phyloP scores from a whole-genome alignment of 495 filamentous ascomycete species.

The Penicillium pulvis region DNA sequence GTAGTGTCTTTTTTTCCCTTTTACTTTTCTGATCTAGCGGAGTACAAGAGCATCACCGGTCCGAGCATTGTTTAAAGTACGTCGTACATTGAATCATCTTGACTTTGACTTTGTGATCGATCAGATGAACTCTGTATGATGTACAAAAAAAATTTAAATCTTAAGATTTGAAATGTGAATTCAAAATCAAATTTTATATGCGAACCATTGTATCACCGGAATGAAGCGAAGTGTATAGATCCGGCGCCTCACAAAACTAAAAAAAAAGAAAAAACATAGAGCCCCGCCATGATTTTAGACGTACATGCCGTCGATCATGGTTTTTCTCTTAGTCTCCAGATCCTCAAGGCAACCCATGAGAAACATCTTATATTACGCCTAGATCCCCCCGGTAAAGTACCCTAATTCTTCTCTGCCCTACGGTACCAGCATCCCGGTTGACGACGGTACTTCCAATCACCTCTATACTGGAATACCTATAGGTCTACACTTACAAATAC shows the following conservation, averaged over 20 bases:
- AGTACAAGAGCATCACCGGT: conserved; percentile 5
- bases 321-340: conserved; percentile 5
- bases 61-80: neutral
- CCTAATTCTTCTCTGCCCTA: neutral
- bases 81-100: neutral
- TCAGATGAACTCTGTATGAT: neutral
- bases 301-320: conserved; percentile 7
- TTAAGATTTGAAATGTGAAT: neutral
- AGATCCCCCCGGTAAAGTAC: neutral
- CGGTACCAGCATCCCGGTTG: neutral
- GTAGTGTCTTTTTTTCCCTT: neutral
- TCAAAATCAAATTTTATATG: neutral
- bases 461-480: neutral
- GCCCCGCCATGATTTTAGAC: conserved; percentile 8
- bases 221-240: conserved; percentile 5
- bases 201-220: conserved; percentile 14
- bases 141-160: neutral
- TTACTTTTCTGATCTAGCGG: neutral
- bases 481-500: neutral
- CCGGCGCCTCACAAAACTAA: neutral
- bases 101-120: conserved; percentile 14
- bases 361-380: conserved; percentile 4
- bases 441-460: neutral
- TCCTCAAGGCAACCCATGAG: conserved; percentile 10
- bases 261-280: neutral